A percentile compares a stretch with the other conserved stretches of the same genome.
phyloP scores from a whole-genome alignment of 331 rosid genomes.

The Dryas integrifolia region DNA sequence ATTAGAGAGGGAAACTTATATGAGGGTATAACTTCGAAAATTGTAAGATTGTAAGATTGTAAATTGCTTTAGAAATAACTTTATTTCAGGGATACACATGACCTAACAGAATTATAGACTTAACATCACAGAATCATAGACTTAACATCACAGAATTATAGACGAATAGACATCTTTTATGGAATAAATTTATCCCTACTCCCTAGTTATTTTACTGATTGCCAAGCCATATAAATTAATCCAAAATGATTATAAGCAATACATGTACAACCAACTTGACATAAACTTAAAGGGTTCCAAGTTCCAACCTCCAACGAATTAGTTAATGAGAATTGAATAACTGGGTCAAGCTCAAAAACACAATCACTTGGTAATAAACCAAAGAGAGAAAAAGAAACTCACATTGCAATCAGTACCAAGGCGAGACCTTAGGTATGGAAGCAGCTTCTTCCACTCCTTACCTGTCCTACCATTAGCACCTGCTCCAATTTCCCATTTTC shows the following conservation, averaged over 20 bases:
- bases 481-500: constrained; percentile 35
- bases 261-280: background rate
- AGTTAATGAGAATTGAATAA: background rate
- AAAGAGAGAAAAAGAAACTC: constrained; percentile 29
- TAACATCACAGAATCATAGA: background rate
- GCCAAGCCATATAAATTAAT: background rate
- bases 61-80: no score
- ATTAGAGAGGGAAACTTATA: background rate
- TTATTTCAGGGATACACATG: background rate
- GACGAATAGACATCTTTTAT: no score
- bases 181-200: background rate
- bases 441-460: constrained; percentile 82
- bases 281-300: background rate
- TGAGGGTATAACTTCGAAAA: no score
- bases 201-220: background rate
- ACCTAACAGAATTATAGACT: background rate
- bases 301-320: background rate
- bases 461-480: constrained; percentile 92
- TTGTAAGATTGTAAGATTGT: no score
- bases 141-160: background rate
- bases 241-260: background rate
- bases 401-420: constrained; percentile 74
- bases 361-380: background rate
- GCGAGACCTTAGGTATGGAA: constrained; percentile 81
- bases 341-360: constrained; percentile 5